These are phyloP conservation scores for Botrytis byssoidea DNA, from an alignment of 2,329 filamentous ascomycete genomes.

Conservation along the genomic window DNA sequence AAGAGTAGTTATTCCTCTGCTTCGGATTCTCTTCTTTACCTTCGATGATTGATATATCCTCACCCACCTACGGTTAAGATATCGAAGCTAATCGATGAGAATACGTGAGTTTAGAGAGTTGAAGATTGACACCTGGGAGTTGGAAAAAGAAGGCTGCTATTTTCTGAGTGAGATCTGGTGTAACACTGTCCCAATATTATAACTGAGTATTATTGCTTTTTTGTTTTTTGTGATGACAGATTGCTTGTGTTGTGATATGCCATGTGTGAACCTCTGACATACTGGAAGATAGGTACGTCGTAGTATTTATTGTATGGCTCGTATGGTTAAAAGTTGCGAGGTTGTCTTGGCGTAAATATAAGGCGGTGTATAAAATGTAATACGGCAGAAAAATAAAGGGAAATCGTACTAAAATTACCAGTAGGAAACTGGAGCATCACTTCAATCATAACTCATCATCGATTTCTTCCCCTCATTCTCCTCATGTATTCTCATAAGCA, in stretches of 20 bases:
- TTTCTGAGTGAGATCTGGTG: not conserved
- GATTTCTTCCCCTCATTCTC: slow-evolving; percentile 3
- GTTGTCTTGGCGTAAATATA: not conserved
- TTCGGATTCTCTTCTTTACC: not conserved
- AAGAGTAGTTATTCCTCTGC: slow-evolving; percentile 12
- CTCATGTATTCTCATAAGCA: slow-evolving; percentile 19
- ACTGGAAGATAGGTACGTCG: not conserved
- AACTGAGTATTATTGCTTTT: not conserved
- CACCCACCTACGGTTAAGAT: not conserved
- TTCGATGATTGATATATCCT: not conserved
- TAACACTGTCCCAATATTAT: not conserved
- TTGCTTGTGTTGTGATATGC: not conserved
- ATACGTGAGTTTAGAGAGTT: not conserved
- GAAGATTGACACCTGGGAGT: not conserved
- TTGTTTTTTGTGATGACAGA: not conserved
- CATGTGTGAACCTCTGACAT: not conserved
- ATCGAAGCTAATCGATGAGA: not conserved
- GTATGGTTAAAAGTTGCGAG: not conserved
- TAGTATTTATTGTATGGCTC: not conserved
- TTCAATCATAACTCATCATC: slow-evolving; percentile 11
- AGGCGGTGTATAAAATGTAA: not conserved
- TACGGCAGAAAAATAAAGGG: slow-evolving; percentile 3
- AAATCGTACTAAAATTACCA: not conserved
- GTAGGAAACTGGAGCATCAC: not conserved
- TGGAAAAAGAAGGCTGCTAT: not conserved